Percentiles rank a stretch among this genome's conserved stretches.
phyloP scores from a whole-genome alignment of 768 basidiomycete species.

The Russula virescens region DNA sequence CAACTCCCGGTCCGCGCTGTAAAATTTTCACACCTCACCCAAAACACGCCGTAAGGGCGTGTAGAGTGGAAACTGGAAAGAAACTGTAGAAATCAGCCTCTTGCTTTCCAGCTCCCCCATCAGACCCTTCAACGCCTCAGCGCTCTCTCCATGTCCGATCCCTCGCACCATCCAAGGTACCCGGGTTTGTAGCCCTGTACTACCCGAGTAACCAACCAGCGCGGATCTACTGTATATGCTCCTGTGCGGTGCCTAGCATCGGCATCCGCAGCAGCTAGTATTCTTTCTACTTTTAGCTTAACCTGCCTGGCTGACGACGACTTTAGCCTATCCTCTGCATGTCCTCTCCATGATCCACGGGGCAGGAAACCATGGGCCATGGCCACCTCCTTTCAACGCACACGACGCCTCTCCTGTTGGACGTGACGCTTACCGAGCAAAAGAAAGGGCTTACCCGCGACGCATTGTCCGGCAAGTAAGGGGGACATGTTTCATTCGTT shows the following conservation, averaged over 20 bases:
- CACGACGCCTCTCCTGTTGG: background rate
- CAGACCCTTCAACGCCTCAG: background rate
- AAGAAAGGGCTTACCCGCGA: background rate
- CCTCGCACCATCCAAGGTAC: background rate
- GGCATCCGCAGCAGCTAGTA: background rate
- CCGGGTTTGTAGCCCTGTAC: background rate
- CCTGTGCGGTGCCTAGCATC: background rate
- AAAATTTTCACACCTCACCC: background rate
- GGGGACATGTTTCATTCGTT: background rate
- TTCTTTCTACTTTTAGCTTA: background rate
- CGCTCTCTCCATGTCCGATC: background rate
- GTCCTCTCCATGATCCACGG: background rate
- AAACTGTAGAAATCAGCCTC: too few relatives aligned
- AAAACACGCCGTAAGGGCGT: conserved; percentile 11
- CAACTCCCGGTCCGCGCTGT: background rate
- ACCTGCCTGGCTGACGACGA: background rate
- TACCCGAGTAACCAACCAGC: too few relatives aligned
- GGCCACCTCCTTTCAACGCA: background rate
- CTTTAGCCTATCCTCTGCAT: background rate
- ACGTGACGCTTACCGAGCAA: background rate
- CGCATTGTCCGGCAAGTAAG: background rate
- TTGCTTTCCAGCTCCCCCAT: too few relatives aligned
- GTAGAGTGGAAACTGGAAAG: background rate
- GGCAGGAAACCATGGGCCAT: background rate
- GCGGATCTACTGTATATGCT: too few relatives aligned